These are phyloP conservation scores for Hymenoscyphus fraxineus DNA, from an alignment of 2,329 filamentous ascomycete species.

Conservation along the genomic window DNA sequence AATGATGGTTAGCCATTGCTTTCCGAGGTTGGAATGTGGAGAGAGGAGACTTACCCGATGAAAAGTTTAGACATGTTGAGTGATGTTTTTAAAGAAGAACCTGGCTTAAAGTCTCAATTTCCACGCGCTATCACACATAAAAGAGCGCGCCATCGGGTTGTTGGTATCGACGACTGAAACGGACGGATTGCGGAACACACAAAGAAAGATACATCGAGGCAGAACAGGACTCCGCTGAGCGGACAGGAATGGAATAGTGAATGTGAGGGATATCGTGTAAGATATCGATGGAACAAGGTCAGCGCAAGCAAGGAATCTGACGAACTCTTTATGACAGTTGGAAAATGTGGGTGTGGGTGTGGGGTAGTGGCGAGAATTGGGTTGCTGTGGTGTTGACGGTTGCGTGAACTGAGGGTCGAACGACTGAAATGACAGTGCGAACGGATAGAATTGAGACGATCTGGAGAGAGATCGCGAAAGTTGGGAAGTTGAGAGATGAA, in stretches of 20 bases:
- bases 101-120: conserved; percentile 39
- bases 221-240: conserved; percentile 35
- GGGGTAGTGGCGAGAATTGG: conserved; percentile 15
- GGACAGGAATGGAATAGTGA: conserved; percentile 32
- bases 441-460: conserved; percentile 18
- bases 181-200: conserved; percentile 32
- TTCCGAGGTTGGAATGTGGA: neutral
- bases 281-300: conserved; percentile 28
- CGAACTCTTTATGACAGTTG: conserved; percentile 35
- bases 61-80: conserved; percentile 85
- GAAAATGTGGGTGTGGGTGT: conserved; percentile 7
- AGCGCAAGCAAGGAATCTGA: conserved; percentile 36
- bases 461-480: conserved; percentile 13
- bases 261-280: conserved; percentile 26
- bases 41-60: conserved; percentile 68
- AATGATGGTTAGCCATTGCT: conserved; percentile 16
- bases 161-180: conserved; percentile 31
- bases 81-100: conserved; percentile 34
- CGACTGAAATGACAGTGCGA: conserved; percentile 32
- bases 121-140: conserved; percentile 35
- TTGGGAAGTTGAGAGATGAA: conserved; percentile 19
- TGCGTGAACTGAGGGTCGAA: conserved; percentile 22
- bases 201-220: conserved; percentile 38
- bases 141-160: conserved; percentile 33
- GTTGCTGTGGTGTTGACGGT: conserved; percentile 10